A percentile compares a stretch with the other conserved stretches of the same genome.
phyloP scores from a whole-genome alignment of 108 stramenopile species.

The Fistulifera pelliculosa region DNA sequence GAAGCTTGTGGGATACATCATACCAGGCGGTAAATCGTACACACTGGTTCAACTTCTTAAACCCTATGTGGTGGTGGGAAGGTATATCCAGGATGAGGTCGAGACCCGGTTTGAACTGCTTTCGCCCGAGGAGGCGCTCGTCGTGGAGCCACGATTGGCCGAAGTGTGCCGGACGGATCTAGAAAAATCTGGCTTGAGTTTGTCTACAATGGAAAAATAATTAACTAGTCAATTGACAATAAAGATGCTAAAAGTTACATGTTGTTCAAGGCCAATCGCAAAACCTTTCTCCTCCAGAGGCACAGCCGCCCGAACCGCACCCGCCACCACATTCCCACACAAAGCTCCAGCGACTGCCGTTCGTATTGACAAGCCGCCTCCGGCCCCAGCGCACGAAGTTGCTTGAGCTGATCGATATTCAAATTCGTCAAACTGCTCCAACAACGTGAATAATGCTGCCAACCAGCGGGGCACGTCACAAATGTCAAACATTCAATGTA shows the following conservation, averaged over 20 bases:
- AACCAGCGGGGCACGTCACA: not conserved
- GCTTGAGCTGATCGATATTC: not conserved
- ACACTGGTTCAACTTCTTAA: slow-evolving; percentile 35
- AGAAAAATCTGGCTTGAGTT: slow-evolving; percentile 18
- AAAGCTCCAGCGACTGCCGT: not conserved
- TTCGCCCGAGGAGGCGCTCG: slow-evolving; percentile 27
- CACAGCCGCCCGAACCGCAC: not conserved
- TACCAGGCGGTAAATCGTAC: slow-evolving; percentile 26
- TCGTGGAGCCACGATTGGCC: slow-evolving; percentile 33
- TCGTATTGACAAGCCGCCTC: slow-evolving; percentile 2
- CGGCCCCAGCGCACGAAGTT: not conserved
- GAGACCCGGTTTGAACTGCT: slow-evolving; percentile 29
- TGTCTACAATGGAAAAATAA: not conserved
- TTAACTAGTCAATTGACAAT: not conserved
- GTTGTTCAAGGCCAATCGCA: not conserved
- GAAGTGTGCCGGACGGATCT: slow-evolving; percentile 26
- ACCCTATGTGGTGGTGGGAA: slow-evolving; percentile 19
- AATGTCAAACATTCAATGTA: slow-evolving; percentile 6
- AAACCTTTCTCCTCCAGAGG: not conserved
- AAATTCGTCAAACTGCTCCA: not conserved
- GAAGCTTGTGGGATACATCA: slow-evolving; percentile 34
- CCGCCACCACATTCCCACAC: slow-evolving; percentile 6
- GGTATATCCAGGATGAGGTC: not conserved
- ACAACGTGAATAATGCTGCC: not conserved
- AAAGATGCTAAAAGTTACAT: not conserved